Conservation (phyloP, 768 basidiomycete genomes). For the Tulasnella sp. region DNA sequence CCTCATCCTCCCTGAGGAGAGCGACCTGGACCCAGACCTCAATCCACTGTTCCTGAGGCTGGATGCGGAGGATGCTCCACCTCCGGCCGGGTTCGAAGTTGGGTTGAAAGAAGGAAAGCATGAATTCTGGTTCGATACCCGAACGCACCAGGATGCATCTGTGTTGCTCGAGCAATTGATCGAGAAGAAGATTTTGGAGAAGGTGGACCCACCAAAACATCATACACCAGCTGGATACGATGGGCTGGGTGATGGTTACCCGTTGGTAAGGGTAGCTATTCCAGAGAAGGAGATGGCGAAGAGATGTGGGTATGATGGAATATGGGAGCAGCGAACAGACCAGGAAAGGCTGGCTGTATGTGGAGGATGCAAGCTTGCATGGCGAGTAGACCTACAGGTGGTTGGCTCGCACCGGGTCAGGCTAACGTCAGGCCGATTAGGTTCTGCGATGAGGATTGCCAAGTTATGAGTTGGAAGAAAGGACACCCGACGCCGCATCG, state of each 20-base stretch:
- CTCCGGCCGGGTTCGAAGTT: background rate
- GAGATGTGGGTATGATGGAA: constrained; percentile 7
- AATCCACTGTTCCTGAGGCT: background rate
- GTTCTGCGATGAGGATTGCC: constrained; percentile 27
- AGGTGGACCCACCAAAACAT: constrained; percentile 6
- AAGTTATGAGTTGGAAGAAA: constrained; percentile 23
- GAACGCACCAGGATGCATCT: background rate
- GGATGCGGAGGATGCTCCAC: constrained; percentile 1
- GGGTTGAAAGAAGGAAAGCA: background rate
- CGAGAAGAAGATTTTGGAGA: background rate
- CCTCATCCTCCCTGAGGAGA: constrained; percentile 15
- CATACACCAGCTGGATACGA: background rate
- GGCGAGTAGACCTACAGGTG: background rate
- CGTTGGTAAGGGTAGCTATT: constrained; percentile 1
- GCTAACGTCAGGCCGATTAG: background rate
- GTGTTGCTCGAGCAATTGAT: constrained; percentile 4
- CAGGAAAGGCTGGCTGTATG: constrained; percentile 21
- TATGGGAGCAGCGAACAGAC: constrained; percentile 27
- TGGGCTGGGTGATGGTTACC: background rate
- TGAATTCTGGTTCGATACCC: constrained; percentile 9
- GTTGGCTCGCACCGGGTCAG: background rate
- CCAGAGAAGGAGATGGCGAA: constrained; percentile 25
- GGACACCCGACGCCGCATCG: constrained; percentile 22
- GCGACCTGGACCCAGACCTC: constrained; percentile 1
- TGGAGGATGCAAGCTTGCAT: constrained; percentile 23